Evolutionary conservation across 164 flowering plant genomes (phyloP).

Genomic region (Malania oleifera): DNA sequence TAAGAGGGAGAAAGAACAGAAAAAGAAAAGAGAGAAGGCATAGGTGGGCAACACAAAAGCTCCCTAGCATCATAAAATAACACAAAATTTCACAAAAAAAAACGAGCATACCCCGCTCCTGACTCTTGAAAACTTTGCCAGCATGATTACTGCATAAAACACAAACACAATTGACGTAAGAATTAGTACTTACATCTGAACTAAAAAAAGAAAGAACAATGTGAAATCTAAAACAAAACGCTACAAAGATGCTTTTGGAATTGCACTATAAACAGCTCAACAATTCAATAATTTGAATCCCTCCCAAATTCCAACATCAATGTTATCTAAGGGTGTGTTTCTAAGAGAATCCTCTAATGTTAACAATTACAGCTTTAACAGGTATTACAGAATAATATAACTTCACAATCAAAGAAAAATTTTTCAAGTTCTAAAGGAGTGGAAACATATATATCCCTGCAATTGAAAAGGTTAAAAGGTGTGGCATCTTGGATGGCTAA

Average conservation of each 20-base stretch:
- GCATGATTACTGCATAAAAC: constrained; percentile 13
- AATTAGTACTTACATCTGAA: neutral
- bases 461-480: no score
- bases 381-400: no score
- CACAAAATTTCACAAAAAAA: neutral
- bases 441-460: no score
- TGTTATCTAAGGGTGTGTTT: neutral
- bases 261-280: no score
- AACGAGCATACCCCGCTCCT: constrained; percentile 16
- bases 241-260: neutral
- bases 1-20: neutral
- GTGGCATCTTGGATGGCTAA: no score
- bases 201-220: neutral
- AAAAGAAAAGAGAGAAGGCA: no score
- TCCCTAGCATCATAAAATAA: neutral
- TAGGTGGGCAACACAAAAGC: neutral
- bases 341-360: no score
- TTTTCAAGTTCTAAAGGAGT: no score
- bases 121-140: neutral
- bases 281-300: neutral
- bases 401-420: no score
- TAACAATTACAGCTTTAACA: no score
- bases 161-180: constrained; percentile 7
- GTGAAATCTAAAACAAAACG: neutral
- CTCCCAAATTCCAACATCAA: neutral